Evolutionary conservation across 805 yeast species (phyloP).

Genomic region (Sugiyamaella americana): DNA sequence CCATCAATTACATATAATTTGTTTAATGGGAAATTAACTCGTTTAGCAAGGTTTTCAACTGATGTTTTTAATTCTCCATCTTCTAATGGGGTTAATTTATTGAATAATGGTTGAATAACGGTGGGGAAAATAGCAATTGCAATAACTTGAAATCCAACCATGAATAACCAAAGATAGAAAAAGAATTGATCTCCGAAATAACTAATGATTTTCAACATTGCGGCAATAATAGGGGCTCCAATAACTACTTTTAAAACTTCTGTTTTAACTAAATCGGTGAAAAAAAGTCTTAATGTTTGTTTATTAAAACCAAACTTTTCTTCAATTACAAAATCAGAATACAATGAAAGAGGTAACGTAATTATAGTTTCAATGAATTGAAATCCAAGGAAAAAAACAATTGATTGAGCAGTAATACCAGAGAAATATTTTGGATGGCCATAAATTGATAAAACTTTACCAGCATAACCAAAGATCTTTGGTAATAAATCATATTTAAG

Average conservation of each 20-base stretch:
- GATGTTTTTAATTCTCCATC: conserved; percentile 81
- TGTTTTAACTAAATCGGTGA: conserved; percentile 64
- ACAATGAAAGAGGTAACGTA: conserved; percentile 47
- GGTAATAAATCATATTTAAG: conserved; percentile 62
- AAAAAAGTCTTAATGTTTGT: conserved; percentile 64
- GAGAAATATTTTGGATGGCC: conserved; percentile 32
- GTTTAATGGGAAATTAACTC: conserved; percentile 78
- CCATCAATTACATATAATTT: conserved; percentile 89
- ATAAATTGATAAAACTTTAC: conserved; percentile 28
- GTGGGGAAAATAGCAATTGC: conserved; percentile 75
- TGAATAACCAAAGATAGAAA: conserved; percentile 67
- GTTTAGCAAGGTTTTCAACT: conserved; percentile 71
- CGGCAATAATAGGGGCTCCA: conserved; percentile 69
- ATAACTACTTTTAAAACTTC: conserved; percentile 47
- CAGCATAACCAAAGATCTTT: conserved; percentile 49
- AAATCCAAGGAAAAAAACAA: conserved; percentile 53
- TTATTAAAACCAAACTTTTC: conserved; percentile 93
- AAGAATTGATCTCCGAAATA: conserved; percentile 68
- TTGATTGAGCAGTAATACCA: conserved; percentile 62
- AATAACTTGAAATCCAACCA: conserved; percentile 64
- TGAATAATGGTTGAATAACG: conserved; percentile 86
- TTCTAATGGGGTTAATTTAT: conserved; percentile 82
- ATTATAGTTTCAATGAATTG: conserved; percentile 46
- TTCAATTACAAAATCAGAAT: conserved; percentile 80
- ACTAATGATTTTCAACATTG: conserved; percentile 73